These are phyloP conservation scores for Corchorus capsularis DNA, from an alignment of 345 rosid genomes.

Conservation along the genomic window DNA sequence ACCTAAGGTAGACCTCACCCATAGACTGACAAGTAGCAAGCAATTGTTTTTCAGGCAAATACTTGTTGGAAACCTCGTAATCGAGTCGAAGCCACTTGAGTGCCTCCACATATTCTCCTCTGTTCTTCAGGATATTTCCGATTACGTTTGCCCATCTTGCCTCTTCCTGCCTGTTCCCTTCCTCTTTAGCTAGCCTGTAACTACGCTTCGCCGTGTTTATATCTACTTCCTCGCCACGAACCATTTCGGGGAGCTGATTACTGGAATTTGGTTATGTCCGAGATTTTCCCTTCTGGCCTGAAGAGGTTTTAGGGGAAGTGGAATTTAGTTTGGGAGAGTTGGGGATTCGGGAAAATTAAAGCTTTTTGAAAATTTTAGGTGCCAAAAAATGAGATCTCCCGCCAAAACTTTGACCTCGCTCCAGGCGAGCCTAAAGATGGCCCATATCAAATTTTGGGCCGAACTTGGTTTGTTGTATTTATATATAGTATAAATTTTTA, in stretches of 20 bases:
- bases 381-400: slow-evolving; percentile 14
- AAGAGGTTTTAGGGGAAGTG: slow-evolving; percentile 3
- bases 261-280: not conserved
- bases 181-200: slow-evolving; percentile 59
- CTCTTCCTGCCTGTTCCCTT: slow-evolving; percentile 82
- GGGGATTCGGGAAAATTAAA: not conserved
- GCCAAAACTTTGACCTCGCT: not conserved
- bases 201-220: slow-evolving; percentile 60
- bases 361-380: not conserved
- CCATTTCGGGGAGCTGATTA: slow-evolving; percentile 35
- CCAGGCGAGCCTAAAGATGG: not conserved
- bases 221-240: slow-evolving; percentile 45
- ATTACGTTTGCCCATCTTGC: slow-evolving; percentile 94
- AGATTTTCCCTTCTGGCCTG: no score
- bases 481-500: no score
- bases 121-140: slow-evolving; percentile 74
- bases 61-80: slow-evolving; percentile 64
- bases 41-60: slow-evolving; percentile 70
- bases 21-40: slow-evolving; percentile 89
- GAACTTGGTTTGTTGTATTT: not conserved
- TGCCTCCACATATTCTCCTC: slow-evolving; percentile 90
- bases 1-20: slow-evolving; percentile 80
- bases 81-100: slow-evolving; percentile 82
- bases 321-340: not conserved
- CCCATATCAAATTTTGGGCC: not conserved